These are phyloP conservation scores for Phytophthora citricola DNA, from an alignment of 352 stramenopile genomes.

Conservation along the genomic window DNA sequence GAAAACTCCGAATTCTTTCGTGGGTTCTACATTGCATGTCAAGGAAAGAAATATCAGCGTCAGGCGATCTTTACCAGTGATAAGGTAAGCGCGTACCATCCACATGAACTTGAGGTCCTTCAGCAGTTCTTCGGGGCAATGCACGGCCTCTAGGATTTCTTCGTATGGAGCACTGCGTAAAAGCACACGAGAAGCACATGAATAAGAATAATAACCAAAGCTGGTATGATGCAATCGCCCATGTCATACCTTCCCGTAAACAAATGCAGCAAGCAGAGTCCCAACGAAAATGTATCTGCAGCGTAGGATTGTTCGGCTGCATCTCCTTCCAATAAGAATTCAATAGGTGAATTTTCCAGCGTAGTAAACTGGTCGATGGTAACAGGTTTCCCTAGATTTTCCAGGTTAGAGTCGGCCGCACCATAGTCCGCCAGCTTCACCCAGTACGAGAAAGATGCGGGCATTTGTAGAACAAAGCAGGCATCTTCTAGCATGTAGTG, in stretches of 20 bases:
- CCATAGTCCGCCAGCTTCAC: constrained; percentile 99
- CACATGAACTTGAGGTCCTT: constrained; percentile 90
- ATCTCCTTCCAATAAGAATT: constrained; percentile 96
- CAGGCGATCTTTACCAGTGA: neutral
- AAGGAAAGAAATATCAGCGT: neutral
- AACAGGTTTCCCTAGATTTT: constrained; percentile 91
- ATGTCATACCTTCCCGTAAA: constrained; percentile 93
- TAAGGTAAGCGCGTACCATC: constrained; percentile 55
- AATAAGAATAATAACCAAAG: constrained; percentile 6
- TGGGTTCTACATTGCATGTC: constrained; percentile 31
- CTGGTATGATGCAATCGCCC: neutral
- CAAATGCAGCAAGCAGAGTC: constrained; percentile 96
- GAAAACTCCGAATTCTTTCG: constrained; percentile 69
- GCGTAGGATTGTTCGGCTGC: constrained; percentile 90
- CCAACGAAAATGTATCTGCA: constrained; percentile 96
- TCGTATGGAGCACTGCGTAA: constrained; percentile 94
- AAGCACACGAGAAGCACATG: neutral
- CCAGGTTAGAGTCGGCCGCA: constrained; percentile 91
- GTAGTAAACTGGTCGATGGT: constrained; percentile 97
- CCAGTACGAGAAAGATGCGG: constrained; percentile 75
- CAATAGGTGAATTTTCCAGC: constrained; percentile 97
- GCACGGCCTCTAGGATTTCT: constrained; percentile 95
- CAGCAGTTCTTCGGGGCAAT: constrained; percentile 88
- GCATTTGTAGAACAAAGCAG: constrained; percentile 66
- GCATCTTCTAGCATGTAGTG: constrained; percentile 68